A percentile compares a stretch with the other conserved stretches of the same genome.
Evolutionary conservation across 1,284 basidiomycete genomes (phyloP).

Genomic region (Puccinia triticina): DNA sequence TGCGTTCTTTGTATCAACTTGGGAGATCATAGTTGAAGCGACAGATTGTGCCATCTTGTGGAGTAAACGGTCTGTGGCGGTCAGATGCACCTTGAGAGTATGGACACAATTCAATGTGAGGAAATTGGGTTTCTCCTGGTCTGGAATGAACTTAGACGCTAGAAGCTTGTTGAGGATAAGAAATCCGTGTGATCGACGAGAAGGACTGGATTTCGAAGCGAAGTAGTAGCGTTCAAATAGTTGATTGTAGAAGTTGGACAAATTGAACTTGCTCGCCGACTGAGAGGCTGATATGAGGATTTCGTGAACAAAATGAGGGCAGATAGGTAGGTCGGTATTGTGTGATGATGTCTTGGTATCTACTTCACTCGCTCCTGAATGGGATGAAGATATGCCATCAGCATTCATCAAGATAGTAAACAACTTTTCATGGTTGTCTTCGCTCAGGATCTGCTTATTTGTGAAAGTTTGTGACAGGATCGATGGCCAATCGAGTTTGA

Average conservation of each 20-base stretch:
- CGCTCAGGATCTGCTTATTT: conserved; percentile 29
- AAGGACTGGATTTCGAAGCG: conserved; percentile 1
- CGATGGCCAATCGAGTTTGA: conserved; percentile 40
- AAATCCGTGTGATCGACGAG: conserved; percentile 43
- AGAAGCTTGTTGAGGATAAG: conserved; percentile 23
- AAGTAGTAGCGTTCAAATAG: conserved; percentile 35
- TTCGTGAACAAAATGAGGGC: conserved; percentile 39
- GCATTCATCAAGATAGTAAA: background rate
- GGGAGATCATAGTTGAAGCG: background rate
- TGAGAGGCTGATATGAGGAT: conserved; percentile 37
- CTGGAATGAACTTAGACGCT: conserved; percentile 7
- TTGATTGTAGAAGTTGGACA: conserved; percentile 16
- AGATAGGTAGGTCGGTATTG: conserved; percentile 13
- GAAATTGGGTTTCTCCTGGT: conserved; percentile 26
- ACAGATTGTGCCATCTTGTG: conserved; percentile 40
- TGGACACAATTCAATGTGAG: conserved; percentile 26
- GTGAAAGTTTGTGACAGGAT: conserved; percentile 25
- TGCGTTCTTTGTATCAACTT: conserved; percentile 6
- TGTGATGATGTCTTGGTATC: background rate
- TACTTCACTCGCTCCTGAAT: background rate
- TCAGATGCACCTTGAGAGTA: conserved; percentile 24
- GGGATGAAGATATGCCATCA: background rate
- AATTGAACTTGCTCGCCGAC: conserved; percentile 14
- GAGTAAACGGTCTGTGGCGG: conserved; percentile 31
- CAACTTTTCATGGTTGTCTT: conserved; percentile 29